Percentiles rank a stretch among this genome's conserved stretches.
Conservation (phyloP, 169 alveolate species). For the Babesia divergens region DNA sequence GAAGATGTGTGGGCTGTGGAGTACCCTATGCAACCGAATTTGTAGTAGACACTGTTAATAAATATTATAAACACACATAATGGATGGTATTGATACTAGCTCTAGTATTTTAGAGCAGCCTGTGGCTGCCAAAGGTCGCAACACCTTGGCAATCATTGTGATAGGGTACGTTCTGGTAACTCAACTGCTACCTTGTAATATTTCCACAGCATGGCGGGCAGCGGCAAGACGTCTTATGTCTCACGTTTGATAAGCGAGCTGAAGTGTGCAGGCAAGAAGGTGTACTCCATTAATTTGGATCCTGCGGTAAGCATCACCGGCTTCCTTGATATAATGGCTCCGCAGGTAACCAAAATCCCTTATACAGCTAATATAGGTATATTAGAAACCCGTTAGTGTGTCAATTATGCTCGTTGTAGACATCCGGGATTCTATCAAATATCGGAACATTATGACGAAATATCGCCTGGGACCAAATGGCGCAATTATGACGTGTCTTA, state of each 20-base stretch:
- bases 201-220: slow-evolving; percentile 90
- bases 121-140: slow-evolving; percentile 65
- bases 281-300: slow-evolving; percentile 94
- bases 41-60: background rate
- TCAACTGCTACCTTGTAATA: background rate
- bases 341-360: slow-evolving; percentile 59
- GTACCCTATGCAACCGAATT: background rate
- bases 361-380: slow-evolving; percentile 63
- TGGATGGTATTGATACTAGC: background rate
- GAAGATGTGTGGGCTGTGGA: background rate
- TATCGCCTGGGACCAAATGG: slow-evolving; percentile 98
- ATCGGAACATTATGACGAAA: slow-evolving; percentile 93
- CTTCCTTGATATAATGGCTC: slow-evolving; percentile 49
- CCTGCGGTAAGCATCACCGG: slow-evolving; percentile 91
- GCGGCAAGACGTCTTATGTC: slow-evolving; percentile 94
- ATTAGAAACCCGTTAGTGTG: background rate
- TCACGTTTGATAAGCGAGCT: slow-evolving; percentile 75
- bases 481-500: slow-evolving; percentile 96
- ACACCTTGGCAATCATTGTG: slow-evolving; percentile 64
- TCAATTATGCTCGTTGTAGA: slow-evolving; percentile 59
- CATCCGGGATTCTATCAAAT: slow-evolving; percentile 94
- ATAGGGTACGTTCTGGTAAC: slow-evolving; percentile 42
- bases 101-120: slow-evolving; percentile 33
- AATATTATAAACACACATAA: background rate
- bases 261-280: slow-evolving; percentile 77